Evolutionary conservation across 1,284 basidiomycete genomes (phyloP).

Genomic region (Ceratobasidium theobromae): DNA sequence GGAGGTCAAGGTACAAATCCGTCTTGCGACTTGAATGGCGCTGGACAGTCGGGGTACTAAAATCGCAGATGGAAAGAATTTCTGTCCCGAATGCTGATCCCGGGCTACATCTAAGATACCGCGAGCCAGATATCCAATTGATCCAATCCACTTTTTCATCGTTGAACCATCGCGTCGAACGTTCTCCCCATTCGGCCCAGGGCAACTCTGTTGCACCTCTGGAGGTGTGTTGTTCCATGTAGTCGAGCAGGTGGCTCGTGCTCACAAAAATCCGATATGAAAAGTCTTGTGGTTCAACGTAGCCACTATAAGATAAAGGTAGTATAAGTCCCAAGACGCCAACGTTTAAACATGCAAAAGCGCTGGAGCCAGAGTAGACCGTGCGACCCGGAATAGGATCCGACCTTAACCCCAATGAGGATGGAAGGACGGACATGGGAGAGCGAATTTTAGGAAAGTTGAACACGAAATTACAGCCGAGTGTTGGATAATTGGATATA

Average conservation of each 20-base stretch:
- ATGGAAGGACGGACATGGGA: not conserved
- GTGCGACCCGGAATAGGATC: not conserved
- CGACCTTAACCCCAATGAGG: not conserved
- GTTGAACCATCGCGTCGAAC: conserved; percentile 13
- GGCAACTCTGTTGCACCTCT: not conserved
- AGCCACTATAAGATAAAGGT: not conserved
- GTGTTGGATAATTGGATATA: not conserved
- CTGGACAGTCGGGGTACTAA: not conserved
- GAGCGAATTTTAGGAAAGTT: not conserved
- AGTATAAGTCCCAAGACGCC: not conserved
- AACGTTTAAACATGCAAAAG: not conserved
- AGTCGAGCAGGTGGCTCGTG: not conserved
- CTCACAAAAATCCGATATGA: not conserved
- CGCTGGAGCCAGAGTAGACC: too few relatives aligned
- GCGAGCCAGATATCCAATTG: not conserved
- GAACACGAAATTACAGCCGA: not conserved
- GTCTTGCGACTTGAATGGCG: not conserved
- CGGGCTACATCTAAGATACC: not conserved
- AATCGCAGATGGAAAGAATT: not conserved
- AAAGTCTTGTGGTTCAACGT: not conserved
- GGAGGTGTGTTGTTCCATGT: not conserved
- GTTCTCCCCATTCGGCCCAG: conserved; percentile 22
- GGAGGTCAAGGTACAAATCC: not conserved
- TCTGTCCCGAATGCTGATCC: not conserved
- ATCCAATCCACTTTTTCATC: not conserved